Percentiles rank a stretch among this genome's conserved stretches.
These are phyloP conservation scores for Boletus tomentosulus DNA, from an alignment of 768 basidiomycete genomes.

Conservation along the genomic window DNA sequence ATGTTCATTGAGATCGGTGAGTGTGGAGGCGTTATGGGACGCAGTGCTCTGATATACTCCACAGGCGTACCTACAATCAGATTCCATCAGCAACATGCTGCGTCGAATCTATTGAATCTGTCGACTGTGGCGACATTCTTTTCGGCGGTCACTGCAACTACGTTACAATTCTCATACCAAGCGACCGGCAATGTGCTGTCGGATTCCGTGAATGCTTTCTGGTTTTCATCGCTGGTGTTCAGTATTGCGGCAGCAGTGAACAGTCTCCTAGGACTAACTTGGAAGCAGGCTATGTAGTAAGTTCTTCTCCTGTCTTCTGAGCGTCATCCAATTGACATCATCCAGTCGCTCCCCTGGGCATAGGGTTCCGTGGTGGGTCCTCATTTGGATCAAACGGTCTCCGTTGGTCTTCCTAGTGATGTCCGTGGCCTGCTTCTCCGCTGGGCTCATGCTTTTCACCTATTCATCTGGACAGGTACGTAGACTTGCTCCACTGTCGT, in stretches of 20 bases:
- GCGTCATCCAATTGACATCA: conserved; percentile 16
- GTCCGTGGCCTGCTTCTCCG: conserved; percentile 79
- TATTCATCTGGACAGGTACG: conserved; percentile 69
- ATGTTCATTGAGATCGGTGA: conserved; percentile 53
- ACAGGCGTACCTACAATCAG: conserved; percentile 52
- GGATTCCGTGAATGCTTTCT: conserved; percentile 47
- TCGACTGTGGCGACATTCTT: conserved; percentile 55
- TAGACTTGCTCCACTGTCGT: conserved; percentile 19
- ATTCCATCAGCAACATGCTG: conserved; percentile 50
- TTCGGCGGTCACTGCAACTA: conserved; percentile 49
- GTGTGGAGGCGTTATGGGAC: conserved; percentile 20
- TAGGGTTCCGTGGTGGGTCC: conserved; percentile 55
- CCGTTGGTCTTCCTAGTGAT: conserved; percentile 80
- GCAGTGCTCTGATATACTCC: conserved; percentile 27
- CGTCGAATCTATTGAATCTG: conserved; percentile 45
- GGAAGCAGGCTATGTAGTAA: conserved; percentile 57
- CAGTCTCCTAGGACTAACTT: conserved; percentile 48
- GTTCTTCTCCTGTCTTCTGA: conserved; percentile 21
- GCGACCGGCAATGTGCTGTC: conserved; percentile 33
- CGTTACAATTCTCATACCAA: conserved; percentile 44
- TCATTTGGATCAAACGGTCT: conserved; percentile 83
- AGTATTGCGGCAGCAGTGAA: conserved; percentile 53
- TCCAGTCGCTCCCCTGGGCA: conserved; percentile 50
- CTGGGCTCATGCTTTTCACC: conserved; percentile 72
- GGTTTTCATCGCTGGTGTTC: conserved; percentile 54